phyloP scores from a whole-genome alignment of 768 basidiomycete species.

The Tricholomella constricta region DNA sequence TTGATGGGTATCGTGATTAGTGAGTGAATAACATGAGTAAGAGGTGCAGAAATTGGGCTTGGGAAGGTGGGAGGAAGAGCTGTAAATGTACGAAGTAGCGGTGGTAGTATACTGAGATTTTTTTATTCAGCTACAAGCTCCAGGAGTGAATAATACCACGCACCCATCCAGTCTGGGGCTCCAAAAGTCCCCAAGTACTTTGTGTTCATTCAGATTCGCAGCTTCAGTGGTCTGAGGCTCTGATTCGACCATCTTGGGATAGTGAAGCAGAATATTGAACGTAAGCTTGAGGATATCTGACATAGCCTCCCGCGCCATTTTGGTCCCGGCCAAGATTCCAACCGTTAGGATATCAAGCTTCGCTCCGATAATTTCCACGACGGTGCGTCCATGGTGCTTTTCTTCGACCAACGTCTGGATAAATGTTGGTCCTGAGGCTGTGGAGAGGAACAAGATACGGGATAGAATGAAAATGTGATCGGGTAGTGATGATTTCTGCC shows the following conservation, averaged over 20 bases:
- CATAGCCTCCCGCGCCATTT: conserved; percentile 71
- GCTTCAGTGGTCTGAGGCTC: conserved; percentile 44
- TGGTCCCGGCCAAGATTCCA: conserved; percentile 49
- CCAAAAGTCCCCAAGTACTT: conserved; percentile 77
- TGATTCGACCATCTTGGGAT: conserved; percentile 63
- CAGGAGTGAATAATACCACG: conserved; percentile 25
- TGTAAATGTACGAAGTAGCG: conserved; percentile 71
- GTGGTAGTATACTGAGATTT: conserved; percentile 59
- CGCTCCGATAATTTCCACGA: conserved; percentile 59
- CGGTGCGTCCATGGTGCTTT: conserved; percentile 55
- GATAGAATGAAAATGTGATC: conserved; percentile 75
- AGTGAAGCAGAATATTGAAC: conserved; percentile 81
- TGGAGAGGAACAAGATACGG: conserved; percentile 75
- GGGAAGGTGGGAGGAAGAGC: conserved; percentile 62
- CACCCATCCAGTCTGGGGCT: conserved; percentile 70
- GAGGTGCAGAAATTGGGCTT: conserved; percentile 67
- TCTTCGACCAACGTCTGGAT: conserved; percentile 66
- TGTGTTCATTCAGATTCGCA: conserved; percentile 32
- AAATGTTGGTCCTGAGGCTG: conserved; percentile 53
- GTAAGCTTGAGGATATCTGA: conserved; percentile 82
- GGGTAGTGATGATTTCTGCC: conserved; percentile 59
- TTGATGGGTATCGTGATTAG: conserved; percentile 78
- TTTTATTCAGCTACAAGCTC: not conserved
- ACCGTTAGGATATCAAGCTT: conserved; percentile 62
- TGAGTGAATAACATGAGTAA: conserved; percentile 81